Evolutionary conservation across 2,329 filamentous ascomycete species (phyloP), one percentile per base, ranked within the genome.

Genomic region (Diplodia intermedia): DNA sequence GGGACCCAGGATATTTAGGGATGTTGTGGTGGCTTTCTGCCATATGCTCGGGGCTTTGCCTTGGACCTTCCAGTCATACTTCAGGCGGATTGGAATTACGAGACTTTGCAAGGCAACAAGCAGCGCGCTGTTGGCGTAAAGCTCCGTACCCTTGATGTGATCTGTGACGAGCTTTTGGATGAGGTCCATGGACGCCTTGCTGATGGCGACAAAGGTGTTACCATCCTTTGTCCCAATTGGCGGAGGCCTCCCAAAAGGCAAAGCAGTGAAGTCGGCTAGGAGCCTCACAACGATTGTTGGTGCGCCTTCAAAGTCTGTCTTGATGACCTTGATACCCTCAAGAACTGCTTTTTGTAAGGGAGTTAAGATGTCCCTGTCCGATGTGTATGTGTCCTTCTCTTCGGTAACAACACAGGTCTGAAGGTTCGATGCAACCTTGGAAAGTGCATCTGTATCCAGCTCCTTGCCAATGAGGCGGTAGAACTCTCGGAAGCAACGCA

Each of bases 171-270:
- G 79, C 0, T 80, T 81, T 70, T 91, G 84, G 1, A 96, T 79
- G 55, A 93, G 86, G 2, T 85, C 82, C 85, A 97, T 95, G 69
- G 90, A 89, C 23, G 88, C 87, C 77, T 95, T 97, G 1, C 94
- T 93, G 75, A 98, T 87, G 40, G 95, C 94, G 67, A 99, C 89
- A 75, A 93, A 98, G 0, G 93, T 97, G 7, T 92, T 91, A 68
- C 88, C 88, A 62, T 75, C 75, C 66, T 53, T 53, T 14, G 52
- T 49, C 18, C 53, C 65, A 23, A 49, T 57, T 14, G 65, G 53
- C 14, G 72, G 6, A 50, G 57, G 40, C 20, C 60, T 52, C 70
- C 68, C 18, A 72, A 92, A 94, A 1, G 92, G 90, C 40, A 97
- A 82, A 2, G 87, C 85, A 9, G 89, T 86, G 69, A 97, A 88